Conservation (phyloP, 2,329 filamentous ascomycete genomes). For the Nigrospora oryzae region DNA sequence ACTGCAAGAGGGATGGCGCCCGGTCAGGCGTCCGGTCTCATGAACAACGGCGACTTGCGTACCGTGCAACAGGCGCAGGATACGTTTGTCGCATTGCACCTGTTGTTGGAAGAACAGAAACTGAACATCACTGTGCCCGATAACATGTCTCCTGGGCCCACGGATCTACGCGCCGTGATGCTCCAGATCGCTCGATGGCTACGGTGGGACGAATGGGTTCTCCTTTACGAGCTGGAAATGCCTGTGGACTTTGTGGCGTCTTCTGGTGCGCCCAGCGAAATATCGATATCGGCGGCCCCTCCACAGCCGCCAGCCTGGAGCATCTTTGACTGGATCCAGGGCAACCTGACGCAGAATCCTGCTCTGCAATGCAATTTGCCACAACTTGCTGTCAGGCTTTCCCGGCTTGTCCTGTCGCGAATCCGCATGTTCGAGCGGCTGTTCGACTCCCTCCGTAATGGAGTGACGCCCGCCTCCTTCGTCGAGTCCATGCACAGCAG, state of each 20-base stretch:
- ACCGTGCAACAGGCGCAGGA: slow-evolving; percentile 48
- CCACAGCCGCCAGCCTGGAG: slow-evolving; percentile 22
- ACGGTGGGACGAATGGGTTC: slow-evolving; percentile 50
- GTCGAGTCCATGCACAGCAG: slow-evolving; percentile 68
- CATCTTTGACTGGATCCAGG: slow-evolving; percentile 46
- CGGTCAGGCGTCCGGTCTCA: slow-evolving; percentile 31
- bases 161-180: slow-evolving; percentile 61
- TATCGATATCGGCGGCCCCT: slow-evolving; percentile 5
- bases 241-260: slow-evolving; percentile 31
- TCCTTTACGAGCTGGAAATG: slow-evolving; percentile 43
- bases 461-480: slow-evolving; percentile 45
- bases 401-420: slow-evolving; percentile 45
- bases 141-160: slow-evolving; percentile 31
- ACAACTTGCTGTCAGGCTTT: slow-evolving; percentile 9
- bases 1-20: slow-evolving; percentile 31
- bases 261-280: not conserved
- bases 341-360: slow-evolving; percentile 26
- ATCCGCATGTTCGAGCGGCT: slow-evolving; percentile 64
- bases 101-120: slow-evolving; percentile 85
- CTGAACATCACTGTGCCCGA: slow-evolving; percentile 53
- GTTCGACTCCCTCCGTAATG: slow-evolving; percentile 47
- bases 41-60: too few species aligned
- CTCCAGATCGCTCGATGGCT: slow-evolving; percentile 80
- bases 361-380: slow-evolving; percentile 9
- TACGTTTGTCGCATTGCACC: slow-evolving; percentile 68